phyloP scores from a whole-genome alignment of 345 rosid genomes.

The Rhodamnia argentea region DNA sequence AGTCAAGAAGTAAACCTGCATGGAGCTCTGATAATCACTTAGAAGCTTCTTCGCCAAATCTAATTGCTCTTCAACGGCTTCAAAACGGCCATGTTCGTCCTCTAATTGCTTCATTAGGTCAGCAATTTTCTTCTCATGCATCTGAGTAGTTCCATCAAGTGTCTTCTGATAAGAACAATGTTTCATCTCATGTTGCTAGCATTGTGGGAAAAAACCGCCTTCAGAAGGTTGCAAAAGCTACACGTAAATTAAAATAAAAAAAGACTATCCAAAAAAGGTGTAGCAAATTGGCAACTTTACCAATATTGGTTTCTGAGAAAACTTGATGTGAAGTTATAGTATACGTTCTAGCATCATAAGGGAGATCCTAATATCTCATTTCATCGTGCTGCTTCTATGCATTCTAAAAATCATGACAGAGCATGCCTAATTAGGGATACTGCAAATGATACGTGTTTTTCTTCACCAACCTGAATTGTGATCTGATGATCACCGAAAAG shows the following conservation, averaged over 20 bases:
- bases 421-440: background rate
- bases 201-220: background rate
- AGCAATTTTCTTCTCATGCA: constrained; percentile 57
- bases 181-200: constrained; percentile 49
- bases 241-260: background rate
- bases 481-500: constrained; percentile 40
- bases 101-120: constrained; percentile 50
- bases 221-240: background rate
- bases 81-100: constrained; percentile 34
- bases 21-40: constrained; percentile 37
- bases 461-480: constrained; percentile 54
- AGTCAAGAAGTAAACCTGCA: constrained; percentile 37
- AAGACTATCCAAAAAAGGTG: background rate
- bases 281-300: background rate
- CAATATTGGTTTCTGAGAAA: background rate
- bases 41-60: constrained; percentile 28
- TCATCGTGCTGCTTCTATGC: background rate
- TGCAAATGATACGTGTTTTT: background rate
- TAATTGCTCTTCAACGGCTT: constrained; percentile 41
- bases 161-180: constrained; percentile 53
- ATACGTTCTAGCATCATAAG: background rate
- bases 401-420: background rate
- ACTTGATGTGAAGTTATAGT: background rate
- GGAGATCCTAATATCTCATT: background rate
- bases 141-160: constrained; percentile 52